Conservation (phyloP, 2,329 filamentous ascomycete genomes). For the Juglanconis juglandina region DNA sequence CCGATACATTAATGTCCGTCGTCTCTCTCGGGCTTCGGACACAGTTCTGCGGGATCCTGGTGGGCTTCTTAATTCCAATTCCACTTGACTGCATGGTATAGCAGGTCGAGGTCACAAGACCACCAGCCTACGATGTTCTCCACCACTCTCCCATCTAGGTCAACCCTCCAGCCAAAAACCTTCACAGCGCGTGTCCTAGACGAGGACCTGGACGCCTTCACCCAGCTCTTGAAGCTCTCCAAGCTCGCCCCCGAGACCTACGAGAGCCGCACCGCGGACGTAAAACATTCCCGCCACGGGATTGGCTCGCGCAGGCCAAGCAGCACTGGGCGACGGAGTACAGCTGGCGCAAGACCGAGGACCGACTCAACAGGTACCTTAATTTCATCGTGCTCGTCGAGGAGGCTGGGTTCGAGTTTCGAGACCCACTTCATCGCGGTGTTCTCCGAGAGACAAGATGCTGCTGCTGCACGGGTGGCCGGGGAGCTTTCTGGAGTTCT, state of each 20-base stretch:
- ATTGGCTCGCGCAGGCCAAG: not conserved
- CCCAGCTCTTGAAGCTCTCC: not conserved
- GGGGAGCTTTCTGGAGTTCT: constrained; percentile 51
- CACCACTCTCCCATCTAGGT: not conserved
- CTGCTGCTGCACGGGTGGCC: constrained; percentile 56
- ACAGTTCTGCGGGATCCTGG: no score
- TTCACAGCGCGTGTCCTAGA: not conserved
- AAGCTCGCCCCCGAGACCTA: not conserved
- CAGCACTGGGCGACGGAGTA: constrained; percentile 39
- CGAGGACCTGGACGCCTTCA: not conserved
- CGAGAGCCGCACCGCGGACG: not conserved
- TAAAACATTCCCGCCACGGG: not conserved
- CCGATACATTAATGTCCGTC: no score
- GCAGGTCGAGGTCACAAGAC: not conserved
- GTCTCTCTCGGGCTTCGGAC: no score
- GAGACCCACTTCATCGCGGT: constrained; percentile 51
- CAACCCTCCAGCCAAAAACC: not conserved
- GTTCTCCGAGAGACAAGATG: constrained; percentile 47
- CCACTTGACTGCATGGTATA: not conserved
- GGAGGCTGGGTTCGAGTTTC: constrained; percentile 30
- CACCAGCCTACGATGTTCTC: not conserved
- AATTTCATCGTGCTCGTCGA: constrained; percentile 41
- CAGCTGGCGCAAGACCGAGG: constrained; percentile 40
- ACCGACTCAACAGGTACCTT: constrained; percentile 43
- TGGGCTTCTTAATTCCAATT: not conserved